phyloP scores from a whole-genome alignment of 2,329 filamentous ascomycete genomes.

The Fusarium bactridioides region DNA sequence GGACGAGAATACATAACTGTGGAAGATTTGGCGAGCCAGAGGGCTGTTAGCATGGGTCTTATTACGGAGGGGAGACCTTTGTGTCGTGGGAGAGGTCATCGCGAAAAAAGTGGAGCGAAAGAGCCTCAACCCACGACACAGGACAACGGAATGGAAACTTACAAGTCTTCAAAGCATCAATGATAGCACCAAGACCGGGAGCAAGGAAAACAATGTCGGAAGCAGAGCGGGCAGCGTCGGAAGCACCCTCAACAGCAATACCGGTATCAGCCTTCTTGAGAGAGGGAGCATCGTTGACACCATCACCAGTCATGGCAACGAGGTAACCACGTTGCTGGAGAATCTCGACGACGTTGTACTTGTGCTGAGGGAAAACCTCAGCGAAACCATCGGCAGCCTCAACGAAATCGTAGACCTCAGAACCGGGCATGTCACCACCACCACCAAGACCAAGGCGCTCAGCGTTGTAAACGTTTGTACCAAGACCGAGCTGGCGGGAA shows the following conservation, averaged over 20 bases:
- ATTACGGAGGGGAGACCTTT: not conserved
- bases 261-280: slow-evolving; percentile 96
- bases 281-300: slow-evolving; percentile 92
- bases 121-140: not conserved
- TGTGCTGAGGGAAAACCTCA: slow-evolving; percentile 94
- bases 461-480: slow-evolving; percentile 93
- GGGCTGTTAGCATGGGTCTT: slow-evolving; percentile 54
- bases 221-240: slow-evolving; percentile 88
- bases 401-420: slow-evolving; percentile 94
- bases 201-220: slow-evolving; percentile 95
- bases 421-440: slow-evolving; percentile 91
- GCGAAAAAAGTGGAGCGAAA: not conserved
- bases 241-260: slow-evolving; percentile 92
- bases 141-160: slow-evolving; percentile 50
- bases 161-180: slow-evolving; percentile 90
- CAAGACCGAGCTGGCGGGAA: slow-evolving; percentile 88
- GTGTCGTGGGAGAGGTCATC: not conserved
- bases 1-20: too few species aligned
- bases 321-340: slow-evolving; percentile 92
- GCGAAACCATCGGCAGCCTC: slow-evolving; percentile 95
- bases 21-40: slow-evolving; percentile 39
- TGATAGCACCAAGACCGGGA: slow-evolving; percentile 89
- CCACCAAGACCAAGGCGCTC: slow-evolving; percentile 90
- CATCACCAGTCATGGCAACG: slow-evolving; percentile 95
- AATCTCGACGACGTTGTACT: slow-evolving; percentile 79